Evolutionary conservation across 176 grass and related monocot genomes (phyloP), one percentile per base, ranked within the genome.

Genomic region (Secale cereale): DNA sequence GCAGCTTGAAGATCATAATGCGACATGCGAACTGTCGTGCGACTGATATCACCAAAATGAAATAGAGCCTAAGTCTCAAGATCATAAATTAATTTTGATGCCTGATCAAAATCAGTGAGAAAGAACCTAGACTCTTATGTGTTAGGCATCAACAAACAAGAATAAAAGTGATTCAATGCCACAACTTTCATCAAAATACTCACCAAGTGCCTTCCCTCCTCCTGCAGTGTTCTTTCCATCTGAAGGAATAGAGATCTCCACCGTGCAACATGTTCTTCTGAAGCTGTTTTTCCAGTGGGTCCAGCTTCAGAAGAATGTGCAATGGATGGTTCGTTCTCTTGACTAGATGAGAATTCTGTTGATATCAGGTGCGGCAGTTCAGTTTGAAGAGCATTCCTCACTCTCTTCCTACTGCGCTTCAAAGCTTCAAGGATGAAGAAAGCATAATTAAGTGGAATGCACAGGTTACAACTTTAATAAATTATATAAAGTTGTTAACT

Each of bases 171-270:
- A 65, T 37, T 64, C 10, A 28, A 13, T 22, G 32, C 27, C 19
- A 23, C 39, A 59, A 31, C 13, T 20, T 79, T 79, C 73, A 8
- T 9, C 79, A 85, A 59, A 45, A 64, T 45, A 80, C 12, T 91
- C 78, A 99, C 97, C 80, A 99, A 85, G 20, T 90, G 88, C 54
- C 80, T 94, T 52, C 88, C 93, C 79, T 99, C 97, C 65, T 99
- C 97, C 61, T 89, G 88, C 74, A 99, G 84, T 82, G 91, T 31
- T 81, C 77, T 96, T 41, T 99, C 97, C 94, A 99, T 99, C 76
- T 99, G 90, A 85, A 79, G 35, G 36, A 99, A 99, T 59, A 99
- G 87, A 91, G 92, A 91, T 59, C 39, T 94, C 97, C 97, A 99
- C 67, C 87, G 88, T 30, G 90, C 82, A 41, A 89, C 79, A 91